Evolutionary conservation across 257 asterid species (phyloP).

Genomic region (Solanum habrochaites): DNA sequence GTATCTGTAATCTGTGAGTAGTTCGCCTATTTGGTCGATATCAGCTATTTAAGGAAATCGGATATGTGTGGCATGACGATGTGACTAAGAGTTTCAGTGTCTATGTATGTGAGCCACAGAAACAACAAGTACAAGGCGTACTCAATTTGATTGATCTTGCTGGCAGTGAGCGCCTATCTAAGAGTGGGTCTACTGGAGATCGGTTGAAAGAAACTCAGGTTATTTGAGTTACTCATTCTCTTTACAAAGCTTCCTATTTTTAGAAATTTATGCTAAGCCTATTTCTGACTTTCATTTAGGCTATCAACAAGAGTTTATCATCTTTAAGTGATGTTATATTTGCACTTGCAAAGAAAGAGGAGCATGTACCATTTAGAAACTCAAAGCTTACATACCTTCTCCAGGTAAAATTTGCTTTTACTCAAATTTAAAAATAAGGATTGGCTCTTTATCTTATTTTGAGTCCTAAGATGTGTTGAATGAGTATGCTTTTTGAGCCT

Average conservation of each 20-base stretch:
- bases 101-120: constrained; percentile 49
- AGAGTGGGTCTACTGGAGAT: constrained; percentile 90
- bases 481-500: neutral
- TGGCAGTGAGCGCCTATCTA: constrained; percentile 96
- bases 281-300: constrained; percentile 26
- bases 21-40: no score
- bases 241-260: neutral
- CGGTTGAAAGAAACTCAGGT: constrained; percentile 96
- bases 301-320: constrained; percentile 84
- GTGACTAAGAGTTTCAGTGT: neutral
- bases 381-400: constrained; percentile 97
- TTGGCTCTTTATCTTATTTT: neutral
- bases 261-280: neutral
- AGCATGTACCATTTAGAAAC: constrained; percentile 88
- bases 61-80: no score
- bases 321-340: constrained; percentile 94
- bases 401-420: constrained; percentile 42
- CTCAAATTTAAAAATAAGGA: neutral
- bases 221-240: neutral
- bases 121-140: constrained; percentile 89
- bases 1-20: no score
- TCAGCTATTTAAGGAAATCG: no score
- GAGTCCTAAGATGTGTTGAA: neutral
- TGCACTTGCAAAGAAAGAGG: constrained; percentile 92
- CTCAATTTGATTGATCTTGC: constrained; percentile 90